Percentiles rank a stretch among this genome's conserved stretches.
These are phyloP conservation scores for Ramicandelaber brevisporus DNA, from an alignment of 192 early-diverging fungal genomes.

Conservation along the genomic window DNA sequence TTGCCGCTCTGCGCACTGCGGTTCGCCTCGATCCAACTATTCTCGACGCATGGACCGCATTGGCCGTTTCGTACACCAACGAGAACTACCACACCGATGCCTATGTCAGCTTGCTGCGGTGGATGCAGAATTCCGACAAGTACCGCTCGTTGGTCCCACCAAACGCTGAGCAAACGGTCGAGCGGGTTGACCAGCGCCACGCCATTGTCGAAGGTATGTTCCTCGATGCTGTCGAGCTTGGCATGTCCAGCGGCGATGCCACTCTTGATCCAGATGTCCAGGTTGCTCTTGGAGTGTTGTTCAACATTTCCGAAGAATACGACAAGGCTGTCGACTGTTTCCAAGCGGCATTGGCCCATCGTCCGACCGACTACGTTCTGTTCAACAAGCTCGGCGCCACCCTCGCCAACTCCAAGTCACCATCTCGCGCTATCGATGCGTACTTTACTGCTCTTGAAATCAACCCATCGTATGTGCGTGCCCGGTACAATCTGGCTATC, in stretches of 20 bases:
- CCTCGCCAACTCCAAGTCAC: slow-evolving; percentile 63
- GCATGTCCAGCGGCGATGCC: slow-evolving; percentile 17
- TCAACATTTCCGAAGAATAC: slow-evolving; percentile 81
- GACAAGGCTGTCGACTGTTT: slow-evolving; percentile 96
- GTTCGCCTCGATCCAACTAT: slow-evolving; percentile 41
- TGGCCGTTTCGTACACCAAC: slow-evolving; percentile 88
- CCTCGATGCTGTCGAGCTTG: slow-evolving; percentile 57
- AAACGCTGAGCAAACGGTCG: slow-evolving; percentile 13
- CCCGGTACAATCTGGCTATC: slow-evolving; percentile 88
- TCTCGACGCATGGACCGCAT: slow-evolving; percentile 55
- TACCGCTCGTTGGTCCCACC: slow-evolving; percentile 25
- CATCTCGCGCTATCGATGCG: slow-evolving; percentile 59
- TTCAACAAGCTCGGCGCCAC: slow-evolving; percentile 98
- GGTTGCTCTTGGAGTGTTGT: slow-evolving; percentile 79
- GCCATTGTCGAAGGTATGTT: slow-evolving; percentile 44
- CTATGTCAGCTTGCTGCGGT: slow-evolving; percentile 69
- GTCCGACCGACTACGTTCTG: slow-evolving; percentile 76
- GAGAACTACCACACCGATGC: slow-evolving; percentile 64
- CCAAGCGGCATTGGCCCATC: slow-evolving; percentile 55
- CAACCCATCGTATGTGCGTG: slow-evolving; percentile 85
- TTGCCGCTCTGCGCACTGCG: slow-evolving; percentile 66
- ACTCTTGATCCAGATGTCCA: slow-evolving; percentile 81
- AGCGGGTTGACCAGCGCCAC: slow-evolving; percentile 22
- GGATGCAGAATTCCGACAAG: slow-evolving; percentile 46
- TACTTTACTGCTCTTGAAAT: slow-evolving; percentile 86